Base-by-base conservation (phyloP, 2,329 filamentous ascomycete genomes). In the Xylariaceae sp. region DNA sequence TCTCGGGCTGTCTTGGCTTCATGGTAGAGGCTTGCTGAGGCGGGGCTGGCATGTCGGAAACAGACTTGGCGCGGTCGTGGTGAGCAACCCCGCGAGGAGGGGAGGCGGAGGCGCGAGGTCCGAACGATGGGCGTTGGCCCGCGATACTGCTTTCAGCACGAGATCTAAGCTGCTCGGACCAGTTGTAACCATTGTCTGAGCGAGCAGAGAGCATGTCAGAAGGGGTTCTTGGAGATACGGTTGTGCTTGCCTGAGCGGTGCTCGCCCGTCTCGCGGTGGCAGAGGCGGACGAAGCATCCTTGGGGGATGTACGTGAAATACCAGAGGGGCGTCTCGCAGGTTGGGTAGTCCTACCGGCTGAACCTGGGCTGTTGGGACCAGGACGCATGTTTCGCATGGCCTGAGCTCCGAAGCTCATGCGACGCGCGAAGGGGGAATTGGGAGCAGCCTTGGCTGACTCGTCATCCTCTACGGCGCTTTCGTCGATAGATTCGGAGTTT, bases 111-210 rank as follows among this genome's bases (percentile, higher is more conserved):
- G 64, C 52, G 45, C 60, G 57, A 15, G 71, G 69, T 42, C 73
- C 74, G 54, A 81, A 76, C 35, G 74, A 75, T 34, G 79, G 69
- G 43, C 79, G 74, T 37, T 72, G 64, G 53, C 73, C 74, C 33
- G 75, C 66, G 44, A 83, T 75, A 57, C 81, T 84, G 67, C 89
- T 90, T 71, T 95, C 89, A 57, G 90, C 90, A 63, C 90, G 86
- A 59, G 83, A 85, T 66, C 89, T 88, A 74, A 96, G 81, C 72
- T 95, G 90, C 73, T 96, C 91, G 62, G 89, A 88, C 86, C 91
- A 95, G 70, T 95, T 95, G 78, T 94, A 95, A 65, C 87, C 88
- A 76, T 93, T 89, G 76, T 88, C 86, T 90, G 79, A 69, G 67
- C 75, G 78, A 71, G 67, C 61, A 64, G 68, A 66, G 70, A 68